These are phyloP conservation scores for Trichaptum fuscoviolaceum DNA, from an alignment of 768 basidiomycete species.

Conservation along the genomic window DNA sequence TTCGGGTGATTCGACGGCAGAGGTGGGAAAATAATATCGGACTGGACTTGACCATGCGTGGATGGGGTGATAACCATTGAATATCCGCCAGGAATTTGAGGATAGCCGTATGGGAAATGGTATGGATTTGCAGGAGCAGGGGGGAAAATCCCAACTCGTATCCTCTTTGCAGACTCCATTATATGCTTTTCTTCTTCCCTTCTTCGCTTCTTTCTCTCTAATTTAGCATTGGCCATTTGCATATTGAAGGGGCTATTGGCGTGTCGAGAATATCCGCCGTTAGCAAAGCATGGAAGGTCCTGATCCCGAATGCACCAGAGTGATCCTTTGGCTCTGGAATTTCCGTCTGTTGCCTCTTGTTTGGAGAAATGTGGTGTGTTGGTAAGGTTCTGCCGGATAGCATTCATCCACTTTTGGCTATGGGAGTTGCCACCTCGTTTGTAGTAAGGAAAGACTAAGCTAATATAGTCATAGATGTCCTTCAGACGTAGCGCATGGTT, in stretches of 20 bases:
- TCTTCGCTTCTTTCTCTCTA: conserved; percentile 33
- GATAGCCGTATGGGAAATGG: conserved; percentile 11
- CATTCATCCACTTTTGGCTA: conserved; percentile 97
- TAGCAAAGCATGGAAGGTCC: conserved; percentile 76
- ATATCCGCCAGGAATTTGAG: neutral
- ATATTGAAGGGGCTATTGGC: conserved; percentile 51
- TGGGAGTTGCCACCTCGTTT: conserved; percentile 50
- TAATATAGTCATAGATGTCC: conserved; percentile 96
- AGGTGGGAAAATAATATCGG: conserved; percentile 72
- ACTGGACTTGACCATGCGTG: conserved; percentile 45
- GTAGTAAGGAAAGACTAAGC: conserved; percentile 89
- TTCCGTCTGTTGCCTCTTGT: conserved; percentile 46
- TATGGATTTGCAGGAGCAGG: conserved; percentile 13
- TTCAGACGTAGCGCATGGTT: conserved; percentile 84
- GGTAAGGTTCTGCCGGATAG: conserved; percentile 93
- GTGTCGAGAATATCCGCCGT: conserved; percentile 52
- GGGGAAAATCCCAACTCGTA: conserved; percentile 9
- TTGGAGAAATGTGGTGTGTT: conserved; percentile 91
- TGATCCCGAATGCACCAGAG: conserved; percentile 86
- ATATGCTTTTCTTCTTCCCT: conserved; percentile 24
- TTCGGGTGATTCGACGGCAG: conserved; percentile 44
- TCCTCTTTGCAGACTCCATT: conserved; percentile 21
- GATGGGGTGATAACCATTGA: conserved; percentile 41
- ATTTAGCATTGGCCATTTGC: conserved; percentile 24
- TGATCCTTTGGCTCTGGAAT: conserved; percentile 73